Conservation (phyloP, 2,329 filamentous ascomycete genomes). For the Aotearoamyces nothofagi region DNA sequence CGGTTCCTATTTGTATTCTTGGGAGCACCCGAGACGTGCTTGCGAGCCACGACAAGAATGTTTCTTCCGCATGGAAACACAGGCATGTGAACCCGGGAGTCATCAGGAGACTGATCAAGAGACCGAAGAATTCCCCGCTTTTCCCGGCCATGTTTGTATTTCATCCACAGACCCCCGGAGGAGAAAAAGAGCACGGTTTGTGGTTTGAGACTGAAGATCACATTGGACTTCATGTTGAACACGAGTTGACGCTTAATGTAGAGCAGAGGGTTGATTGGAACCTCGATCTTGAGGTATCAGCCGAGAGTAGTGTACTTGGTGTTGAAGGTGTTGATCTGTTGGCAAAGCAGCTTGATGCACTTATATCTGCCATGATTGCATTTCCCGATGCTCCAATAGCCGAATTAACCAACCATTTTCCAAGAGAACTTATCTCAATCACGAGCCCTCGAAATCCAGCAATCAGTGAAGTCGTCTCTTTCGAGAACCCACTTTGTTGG, state of each 20-base stretch:
- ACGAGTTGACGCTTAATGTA: constrained; percentile 20
- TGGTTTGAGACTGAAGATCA: constrained; percentile 16
- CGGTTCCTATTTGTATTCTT: constrained; percentile 16
- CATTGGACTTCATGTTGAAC: constrained; percentile 20
- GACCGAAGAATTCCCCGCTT: constrained; percentile 13
- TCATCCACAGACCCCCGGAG: constrained; percentile 9
- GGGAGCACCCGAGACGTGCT: constrained; percentile 15
- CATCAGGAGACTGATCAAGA: constrained; percentile 14
- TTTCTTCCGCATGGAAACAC: too few relatives aligned
- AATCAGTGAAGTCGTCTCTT: constrained; percentile 7
- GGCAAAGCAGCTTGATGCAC: constrained; percentile 16
- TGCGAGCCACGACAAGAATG: too few relatives aligned
- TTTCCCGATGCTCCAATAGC: constrained; percentile 14
- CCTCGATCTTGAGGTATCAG: constrained; percentile 15
- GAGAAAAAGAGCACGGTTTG: constrained; percentile 3
- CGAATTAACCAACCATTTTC: constrained; percentile 13
- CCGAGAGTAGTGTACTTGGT: constrained; percentile 14
- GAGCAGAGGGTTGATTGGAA: constrained; percentile 10
- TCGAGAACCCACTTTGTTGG: constrained; percentile 14
- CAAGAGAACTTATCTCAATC: constrained; percentile 12
- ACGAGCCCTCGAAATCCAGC: constrained; percentile 5
- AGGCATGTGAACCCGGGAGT: too few relatives aligned
- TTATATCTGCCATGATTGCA: constrained; percentile 16
- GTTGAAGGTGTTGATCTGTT: constrained; percentile 16
- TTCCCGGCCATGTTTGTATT: constrained; percentile 22